Evolutionary conservation across 1,284 basidiomycete species (phyloP), one percentile per base, ranked within the genome.

Genomic region (Anthracocystis setariae): DNA sequence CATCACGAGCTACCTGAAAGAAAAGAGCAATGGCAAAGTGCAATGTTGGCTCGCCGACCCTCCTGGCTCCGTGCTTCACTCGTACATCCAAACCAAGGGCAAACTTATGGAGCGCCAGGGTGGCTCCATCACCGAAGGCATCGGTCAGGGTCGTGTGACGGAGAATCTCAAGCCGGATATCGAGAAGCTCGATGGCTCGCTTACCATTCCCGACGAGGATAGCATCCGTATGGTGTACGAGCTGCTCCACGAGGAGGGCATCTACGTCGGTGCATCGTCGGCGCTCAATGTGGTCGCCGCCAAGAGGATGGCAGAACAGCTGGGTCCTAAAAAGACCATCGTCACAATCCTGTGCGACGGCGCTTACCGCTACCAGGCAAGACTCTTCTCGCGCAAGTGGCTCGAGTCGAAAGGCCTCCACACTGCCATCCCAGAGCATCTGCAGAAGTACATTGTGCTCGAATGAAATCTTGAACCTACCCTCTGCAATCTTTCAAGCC

Each of bases 141-240:
- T 98, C 76, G 96, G 96, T 71, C 96, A 99, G 84, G 95, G 95
- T 21, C 90, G 95, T 65, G 88, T 99, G 50, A 99, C 95, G n/a
- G 87, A 92, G 78, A 99, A 99, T 84, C 85, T 98, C 73, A 90
- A 86, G 40, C 93, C 90, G 0, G 92, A 98, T 82, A 86, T 98
- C 40, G 38, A 72, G 29, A 85, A 92, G 46, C 72, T 98, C 35
- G 88, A 90, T 54, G 92, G 93, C 24, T 91, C 93, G 15, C 85
- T 98, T 72, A 90, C 89, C 76, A 90, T 98, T 44, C 87, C 93
- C 5, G 96, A 99, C 82, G 89, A 90, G 78, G 91, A 95, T 82
- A 90, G 91, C 23, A 93, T 99, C 79, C 87, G 86, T 40, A 98
- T 97, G 93, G 85, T 99, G 45, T 99, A 97, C 84, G 89, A 93